Conservation (phyloP, 768 basidiomycete genomes). For the Phaffia australis region DNA sequence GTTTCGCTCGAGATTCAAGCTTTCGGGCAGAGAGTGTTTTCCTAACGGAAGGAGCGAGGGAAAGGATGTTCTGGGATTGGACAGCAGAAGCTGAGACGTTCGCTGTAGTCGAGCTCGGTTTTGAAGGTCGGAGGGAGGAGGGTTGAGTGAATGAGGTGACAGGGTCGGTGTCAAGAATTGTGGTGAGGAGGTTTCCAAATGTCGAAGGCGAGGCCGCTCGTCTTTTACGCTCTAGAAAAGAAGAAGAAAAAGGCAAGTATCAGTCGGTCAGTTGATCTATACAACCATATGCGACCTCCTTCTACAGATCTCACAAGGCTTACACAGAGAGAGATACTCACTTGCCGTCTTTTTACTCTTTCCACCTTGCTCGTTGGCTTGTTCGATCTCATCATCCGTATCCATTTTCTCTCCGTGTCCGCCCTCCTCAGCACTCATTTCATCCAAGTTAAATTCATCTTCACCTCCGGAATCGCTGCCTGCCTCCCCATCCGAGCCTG, state of each 20-base stretch:
- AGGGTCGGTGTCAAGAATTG: slow-evolving; percentile 32
- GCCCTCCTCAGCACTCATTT: slow-evolving; percentile 30
- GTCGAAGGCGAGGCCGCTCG: slow-evolving; percentile 34
- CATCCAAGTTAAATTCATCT: slow-evolving; percentile 30
- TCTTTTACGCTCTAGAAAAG: slow-evolving; percentile 35
- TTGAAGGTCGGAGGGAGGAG: slow-evolving; percentile 7
- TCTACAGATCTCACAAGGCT: neutral
- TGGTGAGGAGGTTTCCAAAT: slow-evolving; percentile 37
- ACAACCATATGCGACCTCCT: neutral
- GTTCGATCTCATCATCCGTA: slow-evolving; percentile 36
- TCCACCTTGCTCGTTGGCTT: slow-evolving; percentile 27
- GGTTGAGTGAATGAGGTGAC: slow-evolving; percentile 22
- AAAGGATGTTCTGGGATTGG: slow-evolving; percentile 32
- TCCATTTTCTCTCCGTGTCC: slow-evolving; percentile 30
- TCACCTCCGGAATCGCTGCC: slow-evolving; percentile 29
- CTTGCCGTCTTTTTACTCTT: slow-evolving; percentile 33
- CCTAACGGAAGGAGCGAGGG: slow-evolving; percentile 31
- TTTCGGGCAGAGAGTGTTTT: slow-evolving; percentile 31
- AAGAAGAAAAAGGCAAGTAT: neutral
- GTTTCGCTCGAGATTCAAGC: slow-evolving; percentile 34
- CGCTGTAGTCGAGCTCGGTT: slow-evolving; percentile 19
- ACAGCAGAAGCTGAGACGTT: slow-evolving; percentile 18
- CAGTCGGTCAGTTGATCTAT: neutral
- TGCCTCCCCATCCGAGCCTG: slow-evolving; percentile 24
- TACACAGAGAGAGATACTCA: slow-evolving; percentile 27